Percentiles rank a stretch among this genome's conserved stretches.
phyloP scores from a whole-genome alignment of 768 basidiomycete genomes.

The Mycena filopes region DNA sequence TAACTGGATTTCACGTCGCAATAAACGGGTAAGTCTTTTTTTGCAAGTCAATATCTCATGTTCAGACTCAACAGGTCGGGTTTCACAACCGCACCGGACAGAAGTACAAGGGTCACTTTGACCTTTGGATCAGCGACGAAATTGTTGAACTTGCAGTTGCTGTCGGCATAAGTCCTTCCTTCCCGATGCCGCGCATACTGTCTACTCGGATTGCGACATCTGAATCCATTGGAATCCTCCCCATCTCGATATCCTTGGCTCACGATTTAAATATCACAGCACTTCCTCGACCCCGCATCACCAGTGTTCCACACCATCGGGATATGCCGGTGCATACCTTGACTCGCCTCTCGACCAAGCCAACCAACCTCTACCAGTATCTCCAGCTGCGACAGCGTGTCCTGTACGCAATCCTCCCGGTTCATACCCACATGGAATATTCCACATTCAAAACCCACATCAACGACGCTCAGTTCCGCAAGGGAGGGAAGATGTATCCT shows the following conservation, averaged over 20 bases:
- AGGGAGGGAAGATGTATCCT: background rate
- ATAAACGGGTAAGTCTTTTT: background rate
- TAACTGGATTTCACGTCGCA: slow-evolving; percentile 1
- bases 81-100: slow-evolving; percentile 1
- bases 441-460: background rate
- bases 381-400: background rate
- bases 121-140: no score
- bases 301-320: slow-evolving; percentile 3
- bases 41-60: background rate
- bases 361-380: background rate
- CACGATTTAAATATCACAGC: background rate
- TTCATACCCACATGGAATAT: slow-evolving; percentile 8
- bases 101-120: no score
- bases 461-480: background rate
- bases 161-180: no score
- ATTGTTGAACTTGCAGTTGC: no score
- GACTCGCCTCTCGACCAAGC: background rate
- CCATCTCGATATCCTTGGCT: background rate
- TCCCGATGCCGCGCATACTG: no score
- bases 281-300: slow-evolving; percentile 2
- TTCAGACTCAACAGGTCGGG: background rate
- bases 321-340: background rate
- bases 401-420: background rate
- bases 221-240: no score
- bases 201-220: no score